A percentile compares a stretch with the other conserved stretches of the same genome.
phyloP scores from a whole-genome alignment of 176 grass and related monocot species.

The Carex kokanica region DNA sequence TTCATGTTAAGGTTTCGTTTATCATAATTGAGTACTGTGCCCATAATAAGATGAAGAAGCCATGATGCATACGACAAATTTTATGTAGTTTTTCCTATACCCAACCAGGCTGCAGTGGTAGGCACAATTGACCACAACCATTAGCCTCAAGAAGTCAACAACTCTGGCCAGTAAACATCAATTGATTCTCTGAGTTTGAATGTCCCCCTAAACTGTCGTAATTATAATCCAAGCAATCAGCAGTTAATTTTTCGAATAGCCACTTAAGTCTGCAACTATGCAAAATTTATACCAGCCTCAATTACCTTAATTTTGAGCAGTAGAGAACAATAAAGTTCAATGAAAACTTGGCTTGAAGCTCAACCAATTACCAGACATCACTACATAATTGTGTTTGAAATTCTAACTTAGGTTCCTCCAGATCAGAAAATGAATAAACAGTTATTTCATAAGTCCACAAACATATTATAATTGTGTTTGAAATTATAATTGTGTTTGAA shows the following conservation, averaged over 20 bases:
- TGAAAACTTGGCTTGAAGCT: not conserved
- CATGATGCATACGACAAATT: not conserved
- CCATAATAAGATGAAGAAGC: not conserved
- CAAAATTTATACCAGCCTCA: not conserved
- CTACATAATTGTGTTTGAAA: too few species aligned
- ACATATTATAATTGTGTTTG: too few species aligned
- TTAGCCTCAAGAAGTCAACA: not conserved
- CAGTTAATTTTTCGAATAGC: not conserved
- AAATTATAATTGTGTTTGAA: not conserved
- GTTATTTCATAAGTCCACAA: too few species aligned
- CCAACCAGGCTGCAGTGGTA: not conserved
- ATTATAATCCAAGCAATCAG: not conserved
- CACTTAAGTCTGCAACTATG: too few species aligned
- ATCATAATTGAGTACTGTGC: not conserved
- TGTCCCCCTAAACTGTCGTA: not conserved
- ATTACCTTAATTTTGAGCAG: not conserved
- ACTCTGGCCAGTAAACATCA: not conserved
- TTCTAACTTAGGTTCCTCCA: too few species aligned
- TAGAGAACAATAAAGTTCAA: not conserved
- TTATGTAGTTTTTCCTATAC: not conserved
- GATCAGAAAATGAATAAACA: too few species aligned
- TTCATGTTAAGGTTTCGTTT: not conserved
- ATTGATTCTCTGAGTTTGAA: not conserved
- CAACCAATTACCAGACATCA: not conserved
- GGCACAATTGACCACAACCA: not conserved